Evolutionary conservation across 495 filamentous ascomycete genomes (phyloP).

Genomic region (Podospora comata): DNA sequence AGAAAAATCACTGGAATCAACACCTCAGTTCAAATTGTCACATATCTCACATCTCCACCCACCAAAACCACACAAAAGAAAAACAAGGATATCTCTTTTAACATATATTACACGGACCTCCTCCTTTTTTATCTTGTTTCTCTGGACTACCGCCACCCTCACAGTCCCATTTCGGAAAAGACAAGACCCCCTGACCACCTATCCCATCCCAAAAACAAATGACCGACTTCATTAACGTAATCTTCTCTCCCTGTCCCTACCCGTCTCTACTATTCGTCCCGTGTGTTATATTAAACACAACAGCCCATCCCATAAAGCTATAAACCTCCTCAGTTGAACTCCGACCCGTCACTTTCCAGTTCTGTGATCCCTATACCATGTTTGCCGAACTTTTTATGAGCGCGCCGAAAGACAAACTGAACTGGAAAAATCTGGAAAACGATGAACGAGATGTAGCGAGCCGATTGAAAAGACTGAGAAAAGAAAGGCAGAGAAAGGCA

Average conservation of each 20-base stretch:
- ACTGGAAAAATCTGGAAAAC: neutral
- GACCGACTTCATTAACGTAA: neutral
- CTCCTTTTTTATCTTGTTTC: neutral
- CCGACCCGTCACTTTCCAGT: neutral
- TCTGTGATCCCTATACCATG: neutral
- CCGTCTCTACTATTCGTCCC: neutral
- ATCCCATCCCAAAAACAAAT: neutral
- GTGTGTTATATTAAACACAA: neutral
- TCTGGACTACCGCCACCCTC: neutral
- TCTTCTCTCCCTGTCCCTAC: neutral
- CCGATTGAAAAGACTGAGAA: neutral
- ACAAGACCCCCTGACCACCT: neutral
- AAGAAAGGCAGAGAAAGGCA: neutral
- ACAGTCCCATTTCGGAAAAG: neutral
- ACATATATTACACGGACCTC: neutral
- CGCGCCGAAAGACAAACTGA: neutral
- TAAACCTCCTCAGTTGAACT: neutral
- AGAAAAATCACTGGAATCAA: neutral
- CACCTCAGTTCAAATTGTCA: neutral
- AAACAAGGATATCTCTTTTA: neutral
- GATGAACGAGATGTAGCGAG: neutral
- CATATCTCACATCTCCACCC: neutral
- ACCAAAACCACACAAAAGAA: neutral
- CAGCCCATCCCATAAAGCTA: neutral
- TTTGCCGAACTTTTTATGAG: neutral